Evolutionary conservation across 441 rosid species (phyloP).

Genomic region (Bocquillonia castaneifolia): DNA sequence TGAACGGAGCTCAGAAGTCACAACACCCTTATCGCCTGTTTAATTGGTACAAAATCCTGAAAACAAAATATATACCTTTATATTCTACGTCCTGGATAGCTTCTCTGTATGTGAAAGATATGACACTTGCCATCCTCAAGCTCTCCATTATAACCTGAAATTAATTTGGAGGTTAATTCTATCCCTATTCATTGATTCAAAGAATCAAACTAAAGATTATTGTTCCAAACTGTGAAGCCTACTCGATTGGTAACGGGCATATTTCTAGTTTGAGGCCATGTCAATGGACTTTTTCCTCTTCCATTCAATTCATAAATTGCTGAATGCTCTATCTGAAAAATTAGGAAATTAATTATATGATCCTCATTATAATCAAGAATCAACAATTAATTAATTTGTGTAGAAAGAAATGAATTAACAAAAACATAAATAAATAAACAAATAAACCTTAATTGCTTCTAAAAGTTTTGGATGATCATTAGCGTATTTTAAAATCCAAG

Average conservation of each 20-base stretch:
- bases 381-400: not conserved
- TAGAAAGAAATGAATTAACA: not conserved
- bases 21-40: no score
- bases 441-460: slow-evolving; percentile 63
- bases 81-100: slow-evolving; percentile 84
- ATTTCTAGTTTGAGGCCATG: slow-evolving; percentile 80
- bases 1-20: no score
- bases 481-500: slow-evolving; percentile 88
- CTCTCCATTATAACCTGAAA: slow-evolving; percentile 72
- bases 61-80: slow-evolving; percentile 58
- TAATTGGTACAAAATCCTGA: no score
- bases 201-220: not conserved
- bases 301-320: slow-evolving; percentile 43
- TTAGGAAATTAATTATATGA: not conserved
- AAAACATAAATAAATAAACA: no score
- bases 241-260: slow-evolving; percentile 85
- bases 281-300: slow-evolving; percentile 46
- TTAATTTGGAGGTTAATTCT: no score
- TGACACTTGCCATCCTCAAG: slow-evolving; percentile 86
- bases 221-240: not conserved
- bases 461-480: slow-evolving; percentile 56
- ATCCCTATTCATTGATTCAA: no score
- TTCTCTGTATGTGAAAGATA: slow-evolving; percentile 93
- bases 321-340: slow-evolving; percentile 68
- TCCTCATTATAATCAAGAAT: not conserved